Evolutionary conservation across 495 filamentous ascomycete genomes (phyloP).

Genomic region (Hypoxylon trugodes): DNA sequence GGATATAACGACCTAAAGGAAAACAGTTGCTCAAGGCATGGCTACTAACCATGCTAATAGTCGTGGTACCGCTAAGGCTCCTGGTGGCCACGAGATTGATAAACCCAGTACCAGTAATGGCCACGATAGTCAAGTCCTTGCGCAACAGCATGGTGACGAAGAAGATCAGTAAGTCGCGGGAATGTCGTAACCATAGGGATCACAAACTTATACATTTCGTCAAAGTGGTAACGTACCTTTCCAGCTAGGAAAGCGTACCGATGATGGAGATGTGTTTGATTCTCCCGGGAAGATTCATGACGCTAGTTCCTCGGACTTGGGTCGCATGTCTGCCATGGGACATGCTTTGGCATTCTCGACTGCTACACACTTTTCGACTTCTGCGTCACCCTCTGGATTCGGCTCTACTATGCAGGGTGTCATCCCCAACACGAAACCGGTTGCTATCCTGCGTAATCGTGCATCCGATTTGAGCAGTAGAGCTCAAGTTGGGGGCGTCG

Average conservation of each 20-base stretch:
- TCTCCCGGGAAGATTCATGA: conserved; percentile 2
- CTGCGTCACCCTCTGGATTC: not conserved
- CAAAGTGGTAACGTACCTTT: conserved; percentile 7
- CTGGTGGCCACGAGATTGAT: not conserved
- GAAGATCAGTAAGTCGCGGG: conserved; percentile 15
- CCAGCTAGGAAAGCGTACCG: conserved; percentile 7
- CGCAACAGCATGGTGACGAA: not conserved
- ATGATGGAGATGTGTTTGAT: conserved; percentile 23
- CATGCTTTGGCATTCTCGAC: not conserved
- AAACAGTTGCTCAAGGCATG: not conserved
- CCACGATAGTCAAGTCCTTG: not conserved
- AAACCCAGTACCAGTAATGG: not conserved
- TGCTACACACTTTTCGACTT: not conserved
- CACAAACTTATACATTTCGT: not conserved
- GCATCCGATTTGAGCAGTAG: conserved; percentile 9
- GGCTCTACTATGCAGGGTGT: conserved; percentile 24
- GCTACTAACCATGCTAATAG: conserved; percentile 3
- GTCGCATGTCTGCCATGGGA: not conserved
- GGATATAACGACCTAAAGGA: not conserved
- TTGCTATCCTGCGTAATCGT: conserved; percentile 5
- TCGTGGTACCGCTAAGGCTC: not conserved
- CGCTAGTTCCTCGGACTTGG: too few species aligned
- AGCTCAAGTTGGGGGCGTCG: conserved; percentile 47
- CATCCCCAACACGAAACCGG: conserved; percentile 8
- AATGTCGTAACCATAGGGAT: not conserved